Percentiles rank a stretch among this genome's conserved stretches.
Conservation (phyloP, 768 basidiomycete species). For the Agrocybe praecox region DNA sequence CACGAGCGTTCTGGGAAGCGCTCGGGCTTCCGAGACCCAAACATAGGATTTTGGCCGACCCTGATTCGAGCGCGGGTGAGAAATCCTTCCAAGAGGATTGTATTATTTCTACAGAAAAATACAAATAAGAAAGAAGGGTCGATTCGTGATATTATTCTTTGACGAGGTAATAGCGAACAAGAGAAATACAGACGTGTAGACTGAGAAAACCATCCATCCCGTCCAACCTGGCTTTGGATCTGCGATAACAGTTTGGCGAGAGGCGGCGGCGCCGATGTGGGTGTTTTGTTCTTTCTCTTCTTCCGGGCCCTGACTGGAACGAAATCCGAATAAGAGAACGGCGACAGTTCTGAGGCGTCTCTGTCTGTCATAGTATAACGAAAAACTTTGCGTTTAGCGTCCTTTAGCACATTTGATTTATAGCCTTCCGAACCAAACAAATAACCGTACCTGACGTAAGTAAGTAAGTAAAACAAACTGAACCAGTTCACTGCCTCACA, state of each 20-base stretch:
- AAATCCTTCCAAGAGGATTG: slow-evolving; percentile 18
- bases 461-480: neutral
- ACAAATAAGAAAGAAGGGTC: too few species aligned
- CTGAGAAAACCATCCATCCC: slow-evolving; percentile 54
- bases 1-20: slow-evolving; percentile 59
- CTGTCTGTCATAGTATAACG: slow-evolving; percentile 10
- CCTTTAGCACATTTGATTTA: neutral
- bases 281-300: slow-evolving; percentile 38
- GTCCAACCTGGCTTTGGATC: slow-evolving; percentile 46
- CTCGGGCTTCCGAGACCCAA: slow-evolving; percentile 78
- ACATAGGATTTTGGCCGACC: slow-evolving; percentile 46
- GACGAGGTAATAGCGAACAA: slow-evolving; percentile 1
- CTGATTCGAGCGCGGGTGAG: slow-evolving; percentile 9
- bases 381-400: neutral
- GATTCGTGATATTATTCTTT: neutral
- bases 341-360: slow-evolving; percentile 17
- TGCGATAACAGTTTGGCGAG: slow-evolving; percentile 41
- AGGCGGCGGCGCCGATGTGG: slow-evolving; percentile 20
- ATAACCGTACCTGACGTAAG: neutral
- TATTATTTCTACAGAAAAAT: slow-evolving; percentile 17
- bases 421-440: neutral
- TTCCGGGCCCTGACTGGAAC: slow-evolving; percentile 51
- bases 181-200: slow-evolving; percentile 53
- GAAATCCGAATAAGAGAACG: slow-evolving; percentile 54
- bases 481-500: slow-evolving; percentile 1